These are phyloP conservation scores for Lodderomyces metapsilosis DNA, from an alignment of 1,139 yeast genomes.

Conservation along the genomic window DNA sequence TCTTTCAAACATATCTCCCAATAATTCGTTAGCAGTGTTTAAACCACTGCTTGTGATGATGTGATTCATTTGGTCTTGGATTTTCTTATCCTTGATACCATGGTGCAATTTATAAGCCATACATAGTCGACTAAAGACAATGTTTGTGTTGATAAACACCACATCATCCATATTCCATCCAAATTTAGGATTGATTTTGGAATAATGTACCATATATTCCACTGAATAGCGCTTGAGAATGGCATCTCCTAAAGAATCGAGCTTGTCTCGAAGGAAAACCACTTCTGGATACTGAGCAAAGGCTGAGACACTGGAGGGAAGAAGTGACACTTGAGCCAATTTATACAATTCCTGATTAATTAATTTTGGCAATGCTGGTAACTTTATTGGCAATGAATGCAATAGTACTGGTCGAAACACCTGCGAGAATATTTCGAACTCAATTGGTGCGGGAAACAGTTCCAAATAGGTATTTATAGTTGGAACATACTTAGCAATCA, in stretches of 20 bases:
- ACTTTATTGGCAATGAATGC: background rate
- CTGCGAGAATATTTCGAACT: conserved; percentile 5
- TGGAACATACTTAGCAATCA: conserved; percentile 1
- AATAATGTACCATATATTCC: conserved; percentile 11
- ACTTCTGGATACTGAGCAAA: background rate
- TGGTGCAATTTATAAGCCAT: conserved; percentile 14
- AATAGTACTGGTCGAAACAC: conserved; percentile 3
- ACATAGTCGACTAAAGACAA: conserved; percentile 14
- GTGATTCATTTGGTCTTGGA: conserved; percentile 1
- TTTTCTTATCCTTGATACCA: conserved; percentile 2
- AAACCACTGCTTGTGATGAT: conserved; percentile 1
- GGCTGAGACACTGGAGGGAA: background rate
- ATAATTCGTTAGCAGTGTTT: conserved; percentile 10
- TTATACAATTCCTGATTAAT: conserved; percentile 1
- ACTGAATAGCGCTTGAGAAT: conserved; percentile 13
- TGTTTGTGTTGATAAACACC: conserved; percentile 15
- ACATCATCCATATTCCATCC: conserved; percentile 13
- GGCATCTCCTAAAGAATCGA: conserved; percentile 18
- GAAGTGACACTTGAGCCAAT: background rate
- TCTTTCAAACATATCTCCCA: conserved; percentile 18
- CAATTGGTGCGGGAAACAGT: background rate
- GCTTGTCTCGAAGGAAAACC: background rate
- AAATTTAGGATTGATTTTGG: conserved; percentile 8
- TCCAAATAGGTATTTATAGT: background rate
- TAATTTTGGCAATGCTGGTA: conserved; percentile 8